Evolutionary conservation across 2,329 filamentous ascomycete species (phyloP).

Genomic region (Acrocalymma vagum): DNA sequence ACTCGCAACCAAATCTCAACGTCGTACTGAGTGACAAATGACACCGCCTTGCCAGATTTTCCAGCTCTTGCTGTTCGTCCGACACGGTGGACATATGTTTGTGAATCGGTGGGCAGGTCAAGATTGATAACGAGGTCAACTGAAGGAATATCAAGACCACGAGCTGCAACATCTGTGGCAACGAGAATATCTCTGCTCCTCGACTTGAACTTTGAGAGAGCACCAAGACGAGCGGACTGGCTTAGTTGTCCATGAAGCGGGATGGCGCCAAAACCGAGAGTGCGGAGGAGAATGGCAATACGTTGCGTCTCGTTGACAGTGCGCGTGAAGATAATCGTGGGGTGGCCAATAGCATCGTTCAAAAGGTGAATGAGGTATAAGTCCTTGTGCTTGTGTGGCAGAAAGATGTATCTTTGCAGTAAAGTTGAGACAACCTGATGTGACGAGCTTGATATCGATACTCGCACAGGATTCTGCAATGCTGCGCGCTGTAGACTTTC

Average conservation of each 20-base stretch:
- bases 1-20: constrained; percentile 82
- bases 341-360: constrained; percentile 87
- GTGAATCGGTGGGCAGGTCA: constrained; percentile 83
- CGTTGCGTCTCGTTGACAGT: constrained; percentile 93
- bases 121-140: constrained; percentile 89
- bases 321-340: constrained; percentile 87
- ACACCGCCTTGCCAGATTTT: constrained; percentile 82
- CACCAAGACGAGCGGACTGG: constrained; percentile 85
- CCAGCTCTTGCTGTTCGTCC: constrained; percentile 88
- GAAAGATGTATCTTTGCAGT: constrained; percentile 85
- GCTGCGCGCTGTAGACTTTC: constrained; percentile 91
- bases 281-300: constrained; percentile 80
- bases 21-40: constrained; percentile 87
- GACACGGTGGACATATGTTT: constrained; percentile 91
- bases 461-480: constrained; percentile 81
- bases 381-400: constrained; percentile 81
- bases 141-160: constrained; percentile 91
- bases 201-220: constrained; percentile 88
- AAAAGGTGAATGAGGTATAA: constrained; percentile 86
- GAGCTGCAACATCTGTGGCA: constrained; percentile 91
- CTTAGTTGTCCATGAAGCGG: constrained; percentile 92
- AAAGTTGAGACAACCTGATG: constrained; percentile 93
- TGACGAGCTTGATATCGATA: constrained; percentile 82
- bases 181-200: constrained; percentile 86
- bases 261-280: constrained; percentile 88